Percentiles rank a stretch among this genome's conserved stretches.
These are phyloP conservation scores for Taphrina flavorubra DNA, from an alignment of 1,139 yeast genomes.

Conservation along the genomic window DNA sequence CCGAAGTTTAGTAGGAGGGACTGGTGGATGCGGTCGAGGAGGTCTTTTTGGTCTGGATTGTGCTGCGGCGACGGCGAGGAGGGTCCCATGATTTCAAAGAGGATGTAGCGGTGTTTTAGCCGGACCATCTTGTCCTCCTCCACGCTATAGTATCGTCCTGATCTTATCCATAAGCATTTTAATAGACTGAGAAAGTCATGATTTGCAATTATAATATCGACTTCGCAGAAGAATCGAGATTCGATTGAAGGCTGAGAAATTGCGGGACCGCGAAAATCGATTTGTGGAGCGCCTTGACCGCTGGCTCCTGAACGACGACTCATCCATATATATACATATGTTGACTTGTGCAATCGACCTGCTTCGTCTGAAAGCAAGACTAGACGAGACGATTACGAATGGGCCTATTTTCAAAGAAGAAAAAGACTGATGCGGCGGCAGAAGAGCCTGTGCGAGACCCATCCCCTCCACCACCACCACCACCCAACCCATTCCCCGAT, in stretches of 20 bases:
- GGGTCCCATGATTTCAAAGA: conserved; percentile 64
- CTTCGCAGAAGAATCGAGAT: background rate
- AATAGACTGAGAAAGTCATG: too few relatives aligned
- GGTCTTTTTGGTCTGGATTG: conserved; percentile 58
- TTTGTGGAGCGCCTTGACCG: too few relatives aligned
- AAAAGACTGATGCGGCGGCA: conserved; percentile 17
- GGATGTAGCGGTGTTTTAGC: conserved; percentile 78
- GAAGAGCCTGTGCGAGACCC: conserved; percentile 4
- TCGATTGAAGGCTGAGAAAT: background rate
- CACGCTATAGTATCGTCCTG: background rate
- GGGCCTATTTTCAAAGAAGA: conserved; percentile 36
- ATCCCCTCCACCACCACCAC: conserved; percentile 10
- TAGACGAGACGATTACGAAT: background rate
- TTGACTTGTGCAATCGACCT: too few relatives aligned
- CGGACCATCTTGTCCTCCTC: conserved; percentile 69
- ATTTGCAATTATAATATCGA: too few relatives aligned
- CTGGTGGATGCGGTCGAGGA: conserved; percentile 57
- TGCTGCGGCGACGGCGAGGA: conserved; percentile 53
- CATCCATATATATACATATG: too few relatives aligned
- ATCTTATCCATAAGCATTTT: too few relatives aligned
- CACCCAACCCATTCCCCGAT: conserved; percentile 19
- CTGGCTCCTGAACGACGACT: too few relatives aligned
- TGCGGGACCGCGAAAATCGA: background rate
- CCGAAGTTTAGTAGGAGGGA: conserved; percentile 67
- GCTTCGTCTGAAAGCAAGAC: background rate